Percentiles rank a stretch among this genome's conserved stretches.
These are phyloP conservation scores for Tothia fuscella DNA, from an alignment of 2,329 filamentous ascomycete genomes.

Conservation along the genomic window DNA sequence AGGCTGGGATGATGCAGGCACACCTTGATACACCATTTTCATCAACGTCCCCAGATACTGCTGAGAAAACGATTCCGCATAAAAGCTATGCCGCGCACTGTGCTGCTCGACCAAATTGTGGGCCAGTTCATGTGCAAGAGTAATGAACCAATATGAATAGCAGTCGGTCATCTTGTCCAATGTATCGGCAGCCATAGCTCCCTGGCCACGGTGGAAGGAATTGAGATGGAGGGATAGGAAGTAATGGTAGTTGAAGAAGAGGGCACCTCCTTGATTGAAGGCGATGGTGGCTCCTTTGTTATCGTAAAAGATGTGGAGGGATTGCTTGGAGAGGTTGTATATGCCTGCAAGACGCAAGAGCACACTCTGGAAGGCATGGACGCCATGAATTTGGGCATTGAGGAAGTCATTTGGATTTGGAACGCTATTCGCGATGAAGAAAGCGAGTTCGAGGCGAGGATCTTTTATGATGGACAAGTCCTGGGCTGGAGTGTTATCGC, in stretches of 20 bases:
- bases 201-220: too few species aligned
- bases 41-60: slow-evolving; percentile 66
- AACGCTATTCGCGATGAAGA: slow-evolving; percentile 15
- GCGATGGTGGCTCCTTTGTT: slow-evolving; percentile 70
- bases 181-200: slow-evolving; percentile 18
- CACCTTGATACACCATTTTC: too few species aligned
- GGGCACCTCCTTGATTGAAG: slow-evolving; percentile 75
- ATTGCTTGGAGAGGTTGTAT: slow-evolving; percentile 57
- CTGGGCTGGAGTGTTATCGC: slow-evolving; percentile 62
- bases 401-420: neutral
- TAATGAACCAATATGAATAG: slow-evolving; percentile 82
- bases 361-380: slow-evolving; percentile 58
- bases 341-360: slow-evolving; percentile 58
- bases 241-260: slow-evolving; percentile 90
- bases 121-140: slow-evolving; percentile 88
- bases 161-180: slow-evolving; percentile 54
- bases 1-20: too few species aligned
- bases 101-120: slow-evolving; percentile 81
- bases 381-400: slow-evolving; percentile 42
- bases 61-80: slow-evolving; percentile 44
- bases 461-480: slow-evolving; percentile 61
- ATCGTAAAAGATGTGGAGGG: slow-evolving; percentile 82
- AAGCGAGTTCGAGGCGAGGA: slow-evolving; percentile 54
- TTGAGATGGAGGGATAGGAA: slow-evolving; percentile 79
- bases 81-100: slow-evolving; percentile 68